phyloP scores from a whole-genome alignment of 371 early-diverging fungal species.

The Neoconidiobolus thromboides region DNA sequence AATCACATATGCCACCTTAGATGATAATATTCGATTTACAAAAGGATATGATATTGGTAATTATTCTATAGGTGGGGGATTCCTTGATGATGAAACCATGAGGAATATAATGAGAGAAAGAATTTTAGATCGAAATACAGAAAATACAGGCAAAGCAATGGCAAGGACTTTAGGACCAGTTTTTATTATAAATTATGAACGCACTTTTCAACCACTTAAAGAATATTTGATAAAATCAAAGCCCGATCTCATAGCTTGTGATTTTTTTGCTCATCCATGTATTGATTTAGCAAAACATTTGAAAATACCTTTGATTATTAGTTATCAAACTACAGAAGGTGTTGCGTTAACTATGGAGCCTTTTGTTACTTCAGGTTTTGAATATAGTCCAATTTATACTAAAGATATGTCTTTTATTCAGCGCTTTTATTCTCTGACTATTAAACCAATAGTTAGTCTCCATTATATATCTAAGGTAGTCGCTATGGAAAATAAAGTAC shows the following conservation, averaged over 20 bases:
- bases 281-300: neutral
- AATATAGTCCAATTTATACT: no score
- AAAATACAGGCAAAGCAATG: neutral
- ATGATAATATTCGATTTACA: neutral
- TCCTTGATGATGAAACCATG: neutral
- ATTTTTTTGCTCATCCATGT: neutral
- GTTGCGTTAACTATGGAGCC: no score
- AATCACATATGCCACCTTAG: neutral
- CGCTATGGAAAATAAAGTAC: no score
- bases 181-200: no score
- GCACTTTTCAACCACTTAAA: no score
- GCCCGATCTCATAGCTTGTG: conserved; percentile 1
- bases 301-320: conserved; percentile 1
- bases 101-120: neutral
- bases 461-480: no score
- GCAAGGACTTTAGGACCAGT: neutral
- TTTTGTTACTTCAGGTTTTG: no score
- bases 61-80: neutral
- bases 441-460: no score
- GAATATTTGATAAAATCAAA: no score
- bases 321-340: neutral
- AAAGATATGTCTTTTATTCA: no score
- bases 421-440: no score
- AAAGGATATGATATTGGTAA: neutral
- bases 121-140: no score